These are phyloP conservation scores for Aspergillus sergii DNA, from an alignment of 2,329 filamentous ascomycete species.

Conservation along the genomic window DNA sequence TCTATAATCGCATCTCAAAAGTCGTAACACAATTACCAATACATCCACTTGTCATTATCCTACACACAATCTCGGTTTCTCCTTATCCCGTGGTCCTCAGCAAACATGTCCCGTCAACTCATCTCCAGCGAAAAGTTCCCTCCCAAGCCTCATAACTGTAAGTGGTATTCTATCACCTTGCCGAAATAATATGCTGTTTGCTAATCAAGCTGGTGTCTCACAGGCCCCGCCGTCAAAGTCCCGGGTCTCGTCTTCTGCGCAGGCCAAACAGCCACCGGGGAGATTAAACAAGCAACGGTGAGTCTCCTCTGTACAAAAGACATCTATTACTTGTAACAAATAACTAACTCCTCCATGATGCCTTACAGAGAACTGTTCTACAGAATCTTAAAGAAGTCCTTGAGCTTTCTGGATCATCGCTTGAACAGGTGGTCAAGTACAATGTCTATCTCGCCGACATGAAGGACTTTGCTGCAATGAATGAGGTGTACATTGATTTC, in stretches of 20 bases:
- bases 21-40: neutral
- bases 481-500: conserved; percentile 50
- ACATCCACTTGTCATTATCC: neutral
- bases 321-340: neutral
- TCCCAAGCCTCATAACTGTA: conserved; percentile 52
- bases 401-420: conserved; percentile 58
- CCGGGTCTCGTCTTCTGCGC: conserved; percentile 52
- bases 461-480: conserved; percentile 72
- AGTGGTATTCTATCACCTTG: conserved; percentile 8
- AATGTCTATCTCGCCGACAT: conserved; percentile 67
- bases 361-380: conserved; percentile 29
- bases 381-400: conserved; percentile 62
- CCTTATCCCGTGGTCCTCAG: neutral
- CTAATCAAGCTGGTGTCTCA: neutral
- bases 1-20: neutral
- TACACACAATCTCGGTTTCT: neutral
- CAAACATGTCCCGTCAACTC: conserved; percentile 49
- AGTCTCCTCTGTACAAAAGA: conserved; percentile 11
- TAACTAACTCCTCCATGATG: neutral
- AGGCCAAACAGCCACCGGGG: conserved; percentile 53
- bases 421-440: conserved; percentile 65
- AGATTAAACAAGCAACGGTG: conserved; percentile 52
- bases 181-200: accelerated
- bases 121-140: conserved; percentile 53
- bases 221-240: conserved; percentile 48